These are phyloP conservation scores for Endothia cerciana DNA, from an alignment of 2,329 filamentous ascomycete species.

Conservation along the genomic window DNA sequence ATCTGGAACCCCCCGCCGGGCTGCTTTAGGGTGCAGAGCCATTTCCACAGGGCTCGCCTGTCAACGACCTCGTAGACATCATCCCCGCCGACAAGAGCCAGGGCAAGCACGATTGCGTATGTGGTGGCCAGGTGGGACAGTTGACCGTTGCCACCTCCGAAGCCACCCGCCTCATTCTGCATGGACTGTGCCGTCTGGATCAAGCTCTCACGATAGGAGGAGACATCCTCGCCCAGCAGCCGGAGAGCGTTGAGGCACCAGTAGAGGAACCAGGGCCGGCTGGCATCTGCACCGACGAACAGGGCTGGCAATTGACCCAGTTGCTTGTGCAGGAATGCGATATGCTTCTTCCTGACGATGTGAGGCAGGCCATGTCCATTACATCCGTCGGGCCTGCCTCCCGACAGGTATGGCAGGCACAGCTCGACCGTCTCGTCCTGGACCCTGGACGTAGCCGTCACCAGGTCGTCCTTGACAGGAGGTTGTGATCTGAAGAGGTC, in stretches of 20 bases:
- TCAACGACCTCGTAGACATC: slow-evolving; percentile 77
- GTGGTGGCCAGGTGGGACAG: slow-evolving; percentile 85
- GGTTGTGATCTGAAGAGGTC: slow-evolving; percentile 62
- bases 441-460: slow-evolving; percentile 67
- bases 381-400: slow-evolving; percentile 52
- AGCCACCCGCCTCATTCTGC: slow-evolving; percentile 84
- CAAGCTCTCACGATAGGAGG: slow-evolving; percentile 69
- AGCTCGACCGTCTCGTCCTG: slow-evolving; percentile 72
- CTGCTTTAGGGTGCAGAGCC: slow-evolving; percentile 86
- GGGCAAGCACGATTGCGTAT: slow-evolving; percentile 80
- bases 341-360: slow-evolving; percentile 68
- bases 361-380: slow-evolving; percentile 76
- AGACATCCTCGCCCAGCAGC: slow-evolving; percentile 75
- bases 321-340: slow-evolving; percentile 63
- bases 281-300: slow-evolving; percentile 80
- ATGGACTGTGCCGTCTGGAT: slow-evolving; percentile 76
- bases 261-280: slow-evolving; percentile 91
- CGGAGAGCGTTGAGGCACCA: slow-evolving; percentile 82
- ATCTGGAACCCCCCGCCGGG: slow-evolving; percentile 88
- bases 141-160: slow-evolving; percentile 93
- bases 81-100: slow-evolving; percentile 77
- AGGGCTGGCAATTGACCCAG: slow-evolving; percentile 66
- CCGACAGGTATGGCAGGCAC: slow-evolving; percentile 71
- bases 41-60: slow-evolving; percentile 85
- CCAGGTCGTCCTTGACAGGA: slow-evolving; percentile 66